Evolutionary conservation across 192 early-diverging fungal species (phyloP), one percentile per base, ranked within the genome.

Genomic region (Backusella morwellensis): DNA sequence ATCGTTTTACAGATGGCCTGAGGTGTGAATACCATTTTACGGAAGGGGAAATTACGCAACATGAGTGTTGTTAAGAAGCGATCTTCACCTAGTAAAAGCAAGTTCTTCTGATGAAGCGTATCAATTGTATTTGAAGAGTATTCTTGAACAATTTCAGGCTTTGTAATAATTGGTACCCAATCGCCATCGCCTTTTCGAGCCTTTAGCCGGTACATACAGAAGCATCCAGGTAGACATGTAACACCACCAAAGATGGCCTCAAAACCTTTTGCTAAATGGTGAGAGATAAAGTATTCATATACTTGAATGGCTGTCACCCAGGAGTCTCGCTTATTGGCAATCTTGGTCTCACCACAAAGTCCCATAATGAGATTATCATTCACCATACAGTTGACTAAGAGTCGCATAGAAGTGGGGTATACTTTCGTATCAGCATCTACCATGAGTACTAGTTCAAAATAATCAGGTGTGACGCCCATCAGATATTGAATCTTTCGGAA

Each of bases 201-300:
- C 81, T 98, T 98, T 81, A 98, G 92, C 35, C 97, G 91, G 82
- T 97, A 99, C 95, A 96, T 97, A 87, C 94, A 97, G 90, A 99
- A 99, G 81, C 97, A 97, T 76, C 96, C 95, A 35, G 97, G 97
- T 35, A 99, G 78, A 87, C 97, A 99, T 2, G 97, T 99, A 15
- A 99, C 97, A 89, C 96, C 96, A 83, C 97, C 97, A 91, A 97
- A 99, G 38, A 97, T 89, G 1, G 93, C 92, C 85, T 99, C 97
- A 80, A 99, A 99, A 0, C 96, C 93, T 82, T 97, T 96, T 71
- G 91, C 91, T 72, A 98, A 87, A 80, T 99, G 96, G 81, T 99
- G 97, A 36, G 95, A 96, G 70, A 97, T 98, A 78, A 95, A 99
- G 86, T 99, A 99, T 88, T 99, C 97, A 78, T 95, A 99, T 7